Evolutionary conservation across 2,329 filamentous ascomycete species (phyloP), one percentile per base, ranked within the genome.

Genomic region (Zopfia rhizophila): DNA sequence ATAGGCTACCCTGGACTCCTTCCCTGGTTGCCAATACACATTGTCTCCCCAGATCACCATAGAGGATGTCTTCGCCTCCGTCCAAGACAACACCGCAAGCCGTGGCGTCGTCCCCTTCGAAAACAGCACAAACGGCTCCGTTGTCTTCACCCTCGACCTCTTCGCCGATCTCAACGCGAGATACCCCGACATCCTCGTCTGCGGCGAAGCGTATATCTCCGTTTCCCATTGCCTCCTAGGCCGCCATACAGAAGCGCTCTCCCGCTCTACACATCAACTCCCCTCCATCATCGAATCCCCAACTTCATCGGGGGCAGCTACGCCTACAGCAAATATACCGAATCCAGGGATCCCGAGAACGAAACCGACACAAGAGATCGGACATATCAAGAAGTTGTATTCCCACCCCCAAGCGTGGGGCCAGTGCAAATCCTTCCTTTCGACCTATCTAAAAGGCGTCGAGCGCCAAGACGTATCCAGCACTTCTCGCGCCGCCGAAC

Each of bases 331-430:
- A 11, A 68, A 66, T 13, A 70, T 73, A 31, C 81, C 80, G 3
- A 66, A 62, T 30, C 78, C 77, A 12, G 60, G 61, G n/a, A 73
- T 72, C 56, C 78, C 78, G 18, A 72, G 72, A 52, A 70, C 76
- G 27, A 72, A 72, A 53, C 83, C 85, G 3, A 60, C 81, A 27
- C 61, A 67, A 38, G 74, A 76, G 53, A 72, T 92, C 51, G 72
- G 75, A 43, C 79, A 87, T 58, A 81, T 97, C 62, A 82, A 80
- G 58, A 87, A 87, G 63, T 73, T 99, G 28, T 96, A 96, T 76
- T 94, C 90, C 17, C 94, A 99, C 72, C 92, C 93, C 7, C 94
- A 99, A 73, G 94, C 91, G 19, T 96, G 94, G 79, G 91, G 91
- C 18, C 94, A 99, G 75, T 97, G 92, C 72, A 85, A 86, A 31